These are phyloP conservation scores for Trypanosoma melophagium DNA, from an alignment of 208 protist genomes.

Conservation along the genomic window DNA sequence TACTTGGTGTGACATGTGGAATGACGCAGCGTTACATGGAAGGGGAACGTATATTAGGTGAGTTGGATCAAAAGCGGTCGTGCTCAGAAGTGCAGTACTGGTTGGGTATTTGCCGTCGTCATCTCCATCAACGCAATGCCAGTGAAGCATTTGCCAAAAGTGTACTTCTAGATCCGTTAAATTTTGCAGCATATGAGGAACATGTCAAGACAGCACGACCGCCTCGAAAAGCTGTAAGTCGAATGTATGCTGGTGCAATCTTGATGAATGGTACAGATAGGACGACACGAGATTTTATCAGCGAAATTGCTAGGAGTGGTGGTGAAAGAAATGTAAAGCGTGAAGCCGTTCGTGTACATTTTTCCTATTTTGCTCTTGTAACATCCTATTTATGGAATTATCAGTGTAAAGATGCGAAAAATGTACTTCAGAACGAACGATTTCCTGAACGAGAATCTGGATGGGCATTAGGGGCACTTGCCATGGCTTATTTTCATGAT, in stretches of 20 bases:
- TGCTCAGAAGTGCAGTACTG: conserved; percentile 54
- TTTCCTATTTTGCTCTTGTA: conserved; percentile 26
- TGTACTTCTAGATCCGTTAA: conserved; percentile 41
- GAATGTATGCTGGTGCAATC: conserved; percentile 18
- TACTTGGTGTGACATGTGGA: conserved; percentile 73
- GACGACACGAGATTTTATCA: neutral
- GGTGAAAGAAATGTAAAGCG: conserved; percentile 14
- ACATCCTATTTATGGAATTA: conserved; percentile 25
- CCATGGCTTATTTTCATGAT: conserved; percentile 73
- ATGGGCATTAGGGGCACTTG: conserved; percentile 54
- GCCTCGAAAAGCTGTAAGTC: conserved; percentile 21
- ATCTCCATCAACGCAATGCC: conserved; percentile 24
- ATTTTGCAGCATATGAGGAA: conserved; percentile 54
- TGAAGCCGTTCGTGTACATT: conserved; percentile 22
- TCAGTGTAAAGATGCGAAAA: conserved; percentile 23
- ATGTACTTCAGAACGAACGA: conserved; percentile 18
- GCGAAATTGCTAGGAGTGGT: neutral
- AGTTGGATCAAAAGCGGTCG: conserved; percentile 33
- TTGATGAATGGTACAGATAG: neutral
- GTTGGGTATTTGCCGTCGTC: conserved; percentile 53
- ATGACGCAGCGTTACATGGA: conserved; percentile 64
- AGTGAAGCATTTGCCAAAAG: conserved; percentile 31
- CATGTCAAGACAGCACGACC: conserved; percentile 29
- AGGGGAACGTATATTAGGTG: conserved; percentile 48
- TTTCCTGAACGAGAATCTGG: conserved; percentile 31